Conservation (phyloP, 2,329 filamentous ascomycete species). For the Fusarium nanum region DNA sequence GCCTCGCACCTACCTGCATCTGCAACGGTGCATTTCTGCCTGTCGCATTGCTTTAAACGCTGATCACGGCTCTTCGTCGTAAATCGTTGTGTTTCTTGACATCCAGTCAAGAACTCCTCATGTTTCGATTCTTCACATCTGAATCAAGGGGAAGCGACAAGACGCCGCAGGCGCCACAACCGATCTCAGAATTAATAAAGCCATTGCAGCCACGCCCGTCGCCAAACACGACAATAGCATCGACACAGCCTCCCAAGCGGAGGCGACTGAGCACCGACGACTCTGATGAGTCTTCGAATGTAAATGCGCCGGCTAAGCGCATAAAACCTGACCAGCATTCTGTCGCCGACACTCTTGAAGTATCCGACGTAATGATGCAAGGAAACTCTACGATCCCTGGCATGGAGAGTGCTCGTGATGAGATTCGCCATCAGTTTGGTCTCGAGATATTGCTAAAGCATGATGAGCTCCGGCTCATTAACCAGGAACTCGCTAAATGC, state of each 20-base stretch:
- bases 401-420: slow-evolving; percentile 71
- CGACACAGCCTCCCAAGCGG: slow-evolving; percentile 54
- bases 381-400: slow-evolving; percentile 43
- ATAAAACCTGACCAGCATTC: slow-evolving; percentile 51
- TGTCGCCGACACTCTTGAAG: slow-evolving; percentile 39
- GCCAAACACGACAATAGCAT: slow-evolving; percentile 44
- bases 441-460: slow-evolving; percentile 95
- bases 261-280: slow-evolving; percentile 53
- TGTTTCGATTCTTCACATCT: slow-evolving; percentile 72
- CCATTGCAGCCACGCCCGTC: slow-evolving; percentile 51
- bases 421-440: slow-evolving; percentile 87
- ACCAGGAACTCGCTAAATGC: slow-evolving; percentile 96
- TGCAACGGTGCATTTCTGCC: slow-evolving; percentile 26
- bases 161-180: slow-evolving; percentile 57
- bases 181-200: slow-evolving; percentile 51
- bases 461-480: slow-evolving; percentile 90
- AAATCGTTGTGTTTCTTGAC: slow-evolving; percentile 33
- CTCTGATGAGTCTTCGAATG: slow-evolving; percentile 42
- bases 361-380: slow-evolving; percentile 37
- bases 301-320: slow-evolving; percentile 56
- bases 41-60: slow-evolving; percentile 37
- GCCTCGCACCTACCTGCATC: slow-evolving; percentile 14
- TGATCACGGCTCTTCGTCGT: slow-evolving; percentile 34
- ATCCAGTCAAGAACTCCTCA: slow-evolving; percentile 58
- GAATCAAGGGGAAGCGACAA: slow-evolving; percentile 69